A percentile compares a stretch with the other conserved stretches of the same genome.
phyloP scores from a whole-genome alignment of 2,329 filamentous ascomycete genomes.

The Colletotrichum sp. region DNA sequence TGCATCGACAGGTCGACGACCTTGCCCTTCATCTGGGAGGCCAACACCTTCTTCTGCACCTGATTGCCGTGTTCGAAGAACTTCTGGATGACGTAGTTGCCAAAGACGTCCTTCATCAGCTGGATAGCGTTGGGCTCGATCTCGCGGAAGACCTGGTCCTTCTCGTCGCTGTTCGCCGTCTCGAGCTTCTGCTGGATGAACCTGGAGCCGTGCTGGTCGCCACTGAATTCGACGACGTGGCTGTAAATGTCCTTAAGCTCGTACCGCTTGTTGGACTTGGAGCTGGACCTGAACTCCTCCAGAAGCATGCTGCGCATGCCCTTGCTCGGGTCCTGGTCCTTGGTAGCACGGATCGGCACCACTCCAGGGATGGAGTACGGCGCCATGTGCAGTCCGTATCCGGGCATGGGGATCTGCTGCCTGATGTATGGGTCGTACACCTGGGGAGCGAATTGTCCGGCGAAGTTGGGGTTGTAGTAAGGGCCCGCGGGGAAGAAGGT shows the following conservation, averaged over 20 bases:
- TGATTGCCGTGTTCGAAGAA: conserved; percentile 97
- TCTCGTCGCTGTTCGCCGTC: conserved; percentile 93
- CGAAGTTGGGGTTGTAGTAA: conserved; percentile 40
- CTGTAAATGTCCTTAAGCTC: conserved; percentile 89
- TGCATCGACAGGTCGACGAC: conserved; percentile 81
- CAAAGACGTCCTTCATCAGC: conserved; percentile 95
- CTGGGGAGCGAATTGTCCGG: conserved; percentile 41
- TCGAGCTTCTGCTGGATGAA: conserved; percentile 95
- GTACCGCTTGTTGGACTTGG: conserved; percentile 74
- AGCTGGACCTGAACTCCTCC: conserved; percentile 79
- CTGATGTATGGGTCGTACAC: conserved; percentile 35
- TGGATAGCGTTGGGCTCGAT: conserved; percentile 84
- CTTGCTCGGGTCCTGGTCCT: conserved; percentile 64
- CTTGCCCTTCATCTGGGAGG: conserved; percentile 86
- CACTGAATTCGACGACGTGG: conserved; percentile 91
- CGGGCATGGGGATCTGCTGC: conserved; percentile 23
- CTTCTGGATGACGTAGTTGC: conserved; percentile 98
- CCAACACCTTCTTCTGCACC: conserved; percentile 86
- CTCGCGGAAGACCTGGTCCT: conserved; percentile 87
- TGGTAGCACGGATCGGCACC: conserved; percentile 41
- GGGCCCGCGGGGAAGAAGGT: conserved; percentile 34
- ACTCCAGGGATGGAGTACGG: conserved; percentile 28
- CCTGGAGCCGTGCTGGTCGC: conserved; percentile 92
- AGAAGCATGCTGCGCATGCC: conserved; percentile 74
- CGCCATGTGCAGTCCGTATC: conserved; percentile 38